These are phyloP conservation scores for Pyrenophora teres DNA, from an alignment of 2,329 filamentous ascomycete species.

Conservation along the genomic window DNA sequence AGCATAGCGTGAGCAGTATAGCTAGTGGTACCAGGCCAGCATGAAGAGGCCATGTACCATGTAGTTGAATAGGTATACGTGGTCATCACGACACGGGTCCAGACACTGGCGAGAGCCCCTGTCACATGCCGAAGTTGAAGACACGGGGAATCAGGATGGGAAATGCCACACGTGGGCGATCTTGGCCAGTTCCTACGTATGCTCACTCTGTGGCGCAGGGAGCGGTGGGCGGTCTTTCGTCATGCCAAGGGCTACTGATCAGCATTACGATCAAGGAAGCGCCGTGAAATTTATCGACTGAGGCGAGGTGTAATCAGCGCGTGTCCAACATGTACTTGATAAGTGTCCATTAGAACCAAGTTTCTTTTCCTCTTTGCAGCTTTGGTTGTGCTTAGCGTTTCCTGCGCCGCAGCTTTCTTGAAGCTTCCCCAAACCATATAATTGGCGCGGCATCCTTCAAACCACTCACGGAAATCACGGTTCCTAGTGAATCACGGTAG, in stretches of 20 bases:
- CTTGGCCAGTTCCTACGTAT: not conserved
- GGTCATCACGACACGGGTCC: not conserved
- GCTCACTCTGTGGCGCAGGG: conserved; percentile 20
- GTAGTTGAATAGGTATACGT: no score
- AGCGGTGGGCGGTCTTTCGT: conserved; percentile 24
- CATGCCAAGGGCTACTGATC: conserved; percentile 30
- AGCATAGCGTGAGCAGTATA: not conserved
- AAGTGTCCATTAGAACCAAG: not conserved
- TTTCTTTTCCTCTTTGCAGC: not conserved
- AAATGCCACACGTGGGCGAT: conserved; percentile 23
- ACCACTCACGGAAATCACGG: no score
- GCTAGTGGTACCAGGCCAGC: no score
- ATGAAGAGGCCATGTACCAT: no score
- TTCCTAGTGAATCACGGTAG: not conserved
- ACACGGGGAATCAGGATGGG: conserved; percentile 20
- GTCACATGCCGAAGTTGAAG: conserved; percentile 3
- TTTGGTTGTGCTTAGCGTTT: conserved; percentile 1
- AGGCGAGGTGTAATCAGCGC: conserved; percentile 18
- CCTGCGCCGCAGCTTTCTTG: conserved; percentile 3
- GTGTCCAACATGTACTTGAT: conserved; percentile 22
- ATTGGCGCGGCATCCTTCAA: conserved; percentile 11
- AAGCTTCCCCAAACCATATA: conserved; percentile 5
- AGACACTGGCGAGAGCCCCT: not conserved
- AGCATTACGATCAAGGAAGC: conserved; percentile 32
- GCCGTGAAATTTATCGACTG: conserved; percentile 28